Evolutionary conservation across 2,329 filamentous ascomycete genomes (phyloP), one percentile per base, ranked within the genome.

Genomic region (Pseudocercospora crystallina): DNA sequence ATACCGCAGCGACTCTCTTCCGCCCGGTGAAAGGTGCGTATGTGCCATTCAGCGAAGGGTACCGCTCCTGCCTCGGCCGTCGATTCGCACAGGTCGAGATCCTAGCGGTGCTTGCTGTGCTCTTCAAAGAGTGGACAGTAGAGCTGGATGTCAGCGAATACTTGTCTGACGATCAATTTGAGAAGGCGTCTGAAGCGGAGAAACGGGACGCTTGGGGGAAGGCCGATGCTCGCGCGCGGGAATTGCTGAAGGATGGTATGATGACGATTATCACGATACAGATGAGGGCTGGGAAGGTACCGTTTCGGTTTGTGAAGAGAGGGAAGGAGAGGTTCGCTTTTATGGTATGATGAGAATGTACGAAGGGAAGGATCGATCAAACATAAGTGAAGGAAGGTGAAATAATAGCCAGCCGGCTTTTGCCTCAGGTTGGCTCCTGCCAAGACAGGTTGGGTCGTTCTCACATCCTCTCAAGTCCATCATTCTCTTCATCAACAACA

Each of bases 191-290:
- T 8, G 67, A 67, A 11, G 80, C 76, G 29, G 76, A 84, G 65
- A 77, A 76, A 65, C 72, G 71, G 35, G 71, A 67, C 43, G 59
- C 87, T 12, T 91, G 89, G 73, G 68, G 71, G 53, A 80, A 78
- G 68, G 86, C 86, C 32, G 79, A 81, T 61, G 69, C 73, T 17
- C 76, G 76, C 62, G 80, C 80, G 26, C 70, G 78, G 52, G 66
- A 72, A 44, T 75, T 80, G 46, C 64, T 90, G 42, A 70, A 69
- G 49, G 71, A 74, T 30, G 83, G 73, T 11, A 74, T 86, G 60
- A 76, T 72, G 26, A 80, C 80, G n/a, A 69, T 88, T 49, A 77
- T 92, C 53, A 90, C 88, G 53, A 73, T 92, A 59, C 87, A 89
- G 71, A 74, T 92, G 68, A 76, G 83, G 29, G 76, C 73, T n/a